phyloP scores from a whole-genome alignment of 2,329 filamentous ascomycete genomes.

The Diaporthe velutina region DNA sequence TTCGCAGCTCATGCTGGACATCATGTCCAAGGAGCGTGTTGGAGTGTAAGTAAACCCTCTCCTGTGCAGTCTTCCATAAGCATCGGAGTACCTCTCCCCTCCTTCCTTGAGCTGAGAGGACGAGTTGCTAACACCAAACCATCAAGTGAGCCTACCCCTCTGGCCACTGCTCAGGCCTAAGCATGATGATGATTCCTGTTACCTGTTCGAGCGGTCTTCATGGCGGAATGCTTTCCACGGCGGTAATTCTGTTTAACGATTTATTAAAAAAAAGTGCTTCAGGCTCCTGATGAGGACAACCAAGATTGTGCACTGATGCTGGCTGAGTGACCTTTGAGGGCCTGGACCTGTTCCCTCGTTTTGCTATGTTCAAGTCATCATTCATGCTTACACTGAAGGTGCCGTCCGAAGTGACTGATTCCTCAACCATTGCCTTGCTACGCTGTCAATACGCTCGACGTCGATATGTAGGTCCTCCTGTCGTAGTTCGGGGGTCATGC shows the following conservation, averaged over 20 bases:
- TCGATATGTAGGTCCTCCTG: not conserved
- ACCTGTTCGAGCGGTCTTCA: slow-evolving; percentile 14
- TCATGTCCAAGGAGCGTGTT: slow-evolving; percentile 93
- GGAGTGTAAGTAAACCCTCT: slow-evolving; percentile 68
- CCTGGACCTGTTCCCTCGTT: not conserved
- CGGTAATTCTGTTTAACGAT: slow-evolving; percentile 12
- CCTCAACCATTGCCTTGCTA: not conserved
- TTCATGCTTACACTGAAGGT: not conserved
- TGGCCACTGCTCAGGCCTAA: slow-evolving; percentile 59
- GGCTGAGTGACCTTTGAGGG: slow-evolving; percentile 18
- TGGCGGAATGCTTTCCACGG: not conserved
- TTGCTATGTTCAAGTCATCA: not conserved
- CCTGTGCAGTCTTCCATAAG: not conserved
- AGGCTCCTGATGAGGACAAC: not conserved
- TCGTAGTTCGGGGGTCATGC: not conserved
- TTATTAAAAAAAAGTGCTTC: not conserved
- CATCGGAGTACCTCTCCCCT: not conserved
- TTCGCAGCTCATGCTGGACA: slow-evolving; percentile 87
- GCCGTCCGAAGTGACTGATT: not conserved
- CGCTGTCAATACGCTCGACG: not conserved
- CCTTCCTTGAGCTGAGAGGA: not conserved
- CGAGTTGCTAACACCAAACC: not conserved
- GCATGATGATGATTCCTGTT: slow-evolving; percentile 26
- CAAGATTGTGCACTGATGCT: slow-evolving; percentile 16
- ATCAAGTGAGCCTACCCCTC: slow-evolving; percentile 67